Evolutionary conservation across 305 asterid species (phyloP), one percentile per base, ranked within the genome.

Genomic region (Rubia balearica): DNA sequence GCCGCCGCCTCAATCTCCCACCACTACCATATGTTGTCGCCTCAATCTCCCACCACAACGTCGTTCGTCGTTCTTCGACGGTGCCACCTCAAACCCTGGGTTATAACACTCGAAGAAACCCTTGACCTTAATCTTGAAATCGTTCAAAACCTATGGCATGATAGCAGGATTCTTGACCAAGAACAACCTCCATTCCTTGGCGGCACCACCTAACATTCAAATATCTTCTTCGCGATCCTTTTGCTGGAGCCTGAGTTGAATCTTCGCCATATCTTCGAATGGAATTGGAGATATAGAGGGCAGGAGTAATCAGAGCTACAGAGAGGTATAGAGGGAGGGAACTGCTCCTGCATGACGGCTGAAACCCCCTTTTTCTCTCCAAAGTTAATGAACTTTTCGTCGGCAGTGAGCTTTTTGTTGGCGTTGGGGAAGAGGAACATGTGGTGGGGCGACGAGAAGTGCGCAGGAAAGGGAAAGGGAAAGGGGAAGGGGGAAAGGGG

Each of bases 121-220:
- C 63, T 72, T 64, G 21, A 81, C 74, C 61, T 62, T 80, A 4
- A 10, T 14, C 59, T 64, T 40, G 49, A 83, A 75, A 17, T 67
- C 75, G 7, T 69, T 73, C 77, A 80, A 0, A 0, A 71, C 72
- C 33, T 42, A 10, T 1, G 75, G 55, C 57, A 71, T 73, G 67
- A 81, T 64, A 33, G 83, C 87, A 42, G 78, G 87, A 55, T 83
- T 83, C 5, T 9, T 69, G 16, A 81, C 69, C 24, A 61, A 13
- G 48, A 83, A 83, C 80, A 79, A 68, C 24, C 87, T 79, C 85
- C 85, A 81, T 11, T 81, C 85, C 42, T n/a, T 24, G 8, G 74
- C 73, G 3, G 65, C 69, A 2, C 67, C 42, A 16, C 4, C 84
- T 36, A 83, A 56, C 67, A 79, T 81, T 71, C 30, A 75, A 19